Base-by-base conservation (phyloP, 1,284 basidiomycete species). In the Microbotryum lychnidis-dioicae region DNA sequence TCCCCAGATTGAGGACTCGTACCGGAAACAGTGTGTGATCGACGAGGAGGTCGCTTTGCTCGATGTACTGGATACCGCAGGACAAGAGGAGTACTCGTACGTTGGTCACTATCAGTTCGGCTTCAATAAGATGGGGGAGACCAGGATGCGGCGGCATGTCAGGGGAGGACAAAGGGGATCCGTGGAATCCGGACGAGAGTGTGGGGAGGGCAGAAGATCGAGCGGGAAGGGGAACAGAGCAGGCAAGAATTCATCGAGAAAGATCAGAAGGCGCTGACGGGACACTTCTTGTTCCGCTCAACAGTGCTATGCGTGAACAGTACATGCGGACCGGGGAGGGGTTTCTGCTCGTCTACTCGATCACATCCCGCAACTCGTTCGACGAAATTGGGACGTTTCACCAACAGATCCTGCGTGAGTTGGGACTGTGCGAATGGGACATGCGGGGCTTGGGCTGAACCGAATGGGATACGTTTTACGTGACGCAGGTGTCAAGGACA, bases 281-380 rank as follows among this genome's bases (percentile, higher is more conserved):
- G 21, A 9, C 21, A 21, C 16, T 25, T 31, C 4, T 2, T 3
- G 4, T 2, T 7, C 33, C 37, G 50, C 33, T 60, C 47, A 58
- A 92, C 74, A 93, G 91, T 65, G 92, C 91, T 37, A 96, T 96
- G 92, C 86, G 92, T 58, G 92, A 96, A 75, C 92, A 96, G 73
- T 96, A 96, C 80, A 96, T 93, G 91, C 85, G 91, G 57, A 89
- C 90, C 29, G 96, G 96, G 64, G 96, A 98, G 78, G 96, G 96
- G 5, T 99, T 97, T 82, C 83, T 99, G 54, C 85, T 98, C 65
- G 96, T 98, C 64, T 99, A 98, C 79, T 94, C 91, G 65, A 98
- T 98, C 79, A 97, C 94, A 20, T 96, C 92, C 50, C 86, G 94
- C 70, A 92, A 91, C 78, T 97, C 92, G 50, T 98, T 97, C 74